Evolutionary conservation across 257 asterid species (phyloP).

Genomic region (Rauvolfia tetraphylla): DNA sequence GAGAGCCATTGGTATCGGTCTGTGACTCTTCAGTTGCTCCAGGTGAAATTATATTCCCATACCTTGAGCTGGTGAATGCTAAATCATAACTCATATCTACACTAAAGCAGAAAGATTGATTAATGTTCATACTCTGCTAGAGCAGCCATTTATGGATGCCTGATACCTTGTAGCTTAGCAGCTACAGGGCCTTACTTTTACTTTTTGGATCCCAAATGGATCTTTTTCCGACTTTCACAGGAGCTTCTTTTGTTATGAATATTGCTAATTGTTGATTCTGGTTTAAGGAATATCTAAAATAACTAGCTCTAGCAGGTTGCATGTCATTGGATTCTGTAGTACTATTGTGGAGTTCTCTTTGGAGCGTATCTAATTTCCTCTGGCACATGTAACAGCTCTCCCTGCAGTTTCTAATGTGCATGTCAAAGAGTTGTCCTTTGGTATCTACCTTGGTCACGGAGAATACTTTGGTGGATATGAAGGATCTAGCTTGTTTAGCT

Average conservation of each 20-base stretch:
- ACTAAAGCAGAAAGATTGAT: neutral
- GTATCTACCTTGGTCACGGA: slow-evolving; percentile 76
- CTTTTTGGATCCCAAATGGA: neutral
- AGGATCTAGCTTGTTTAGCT: slow-evolving; percentile 87
- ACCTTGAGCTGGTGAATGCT: neutral
- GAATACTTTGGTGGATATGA: slow-evolving; percentile 88
- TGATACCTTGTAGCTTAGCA: neutral
- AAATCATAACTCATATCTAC: neutral
- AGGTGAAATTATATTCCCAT: slow-evolving; percentile 34
- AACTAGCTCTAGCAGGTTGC: neutral
- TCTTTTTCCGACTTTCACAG: neutral
- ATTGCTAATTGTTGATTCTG: neutral
- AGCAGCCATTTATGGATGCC: neutral
- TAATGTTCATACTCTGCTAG: neutral
- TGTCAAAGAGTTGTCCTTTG: slow-evolving; percentile 53
- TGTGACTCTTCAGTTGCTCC: slow-evolving; percentile 77
- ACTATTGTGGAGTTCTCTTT: neutral
- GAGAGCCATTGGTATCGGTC: slow-evolving; percentile 62
- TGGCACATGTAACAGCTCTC: slow-evolving; percentile 58
- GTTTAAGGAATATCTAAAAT: neutral
- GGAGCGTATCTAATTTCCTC: slow-evolving; percentile 3
- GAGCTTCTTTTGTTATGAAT: neutral
- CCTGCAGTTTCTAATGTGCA: slow-evolving; percentile 69
- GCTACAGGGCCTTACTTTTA: neutral
- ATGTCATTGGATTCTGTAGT: neutral